phyloP scores from a whole-genome alignment of 345 rosid genomes.

The Kernera saxatilis region DNA sequence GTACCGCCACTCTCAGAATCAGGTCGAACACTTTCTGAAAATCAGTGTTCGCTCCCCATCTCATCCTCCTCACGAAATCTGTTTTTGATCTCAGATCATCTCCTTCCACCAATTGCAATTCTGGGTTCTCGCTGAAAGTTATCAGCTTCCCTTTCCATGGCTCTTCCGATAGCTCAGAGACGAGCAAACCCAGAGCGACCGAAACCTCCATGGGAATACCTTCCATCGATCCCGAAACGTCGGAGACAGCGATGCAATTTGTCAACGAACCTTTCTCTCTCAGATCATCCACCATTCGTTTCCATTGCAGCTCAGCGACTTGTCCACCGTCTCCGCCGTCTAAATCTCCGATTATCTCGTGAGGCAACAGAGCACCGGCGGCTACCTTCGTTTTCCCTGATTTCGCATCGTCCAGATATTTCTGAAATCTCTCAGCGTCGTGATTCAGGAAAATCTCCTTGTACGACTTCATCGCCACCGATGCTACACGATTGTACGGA shows the following conservation, averaged over 20 bases:
- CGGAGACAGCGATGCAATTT: slow-evolving; percentile 52
- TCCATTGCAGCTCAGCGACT: slow-evolving; percentile 60
- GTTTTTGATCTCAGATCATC: slow-evolving; percentile 29
- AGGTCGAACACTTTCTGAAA: slow-evolving; percentile 51
- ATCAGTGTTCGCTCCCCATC: slow-evolving; percentile 30
- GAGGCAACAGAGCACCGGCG: slow-evolving; percentile 63
- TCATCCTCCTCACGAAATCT: slow-evolving; percentile 37
- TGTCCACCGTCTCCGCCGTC: slow-evolving; percentile 37
- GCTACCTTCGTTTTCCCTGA: slow-evolving; percentile 47
- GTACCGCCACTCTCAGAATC: slow-evolving; percentile 41
- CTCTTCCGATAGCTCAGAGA: slow-evolving; percentile 45
- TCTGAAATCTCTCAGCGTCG: slow-evolving; percentile 39
- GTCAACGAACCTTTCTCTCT: slow-evolving; percentile 37
- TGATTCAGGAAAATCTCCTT: slow-evolving; percentile 47
- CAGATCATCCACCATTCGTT: slow-evolving; percentile 56
- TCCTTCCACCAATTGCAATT: slow-evolving; percentile 37
- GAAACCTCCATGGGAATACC: slow-evolving; percentile 58
- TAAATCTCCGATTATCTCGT: slow-evolving; percentile 44
- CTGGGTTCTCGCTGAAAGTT: slow-evolving; percentile 42
- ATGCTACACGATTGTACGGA: slow-evolving; percentile 51
- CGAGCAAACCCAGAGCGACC: slow-evolving; percentile 50
- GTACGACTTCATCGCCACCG: slow-evolving; percentile 59
- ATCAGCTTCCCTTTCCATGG: slow-evolving; percentile 68
- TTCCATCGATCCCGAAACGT: slow-evolving; percentile 47
- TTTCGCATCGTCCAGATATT: slow-evolving; percentile 39